Base-by-base conservation (phyloP, 2,329 filamentous ascomycete genomes). In the Ceratocystis cubensis region DNA sequence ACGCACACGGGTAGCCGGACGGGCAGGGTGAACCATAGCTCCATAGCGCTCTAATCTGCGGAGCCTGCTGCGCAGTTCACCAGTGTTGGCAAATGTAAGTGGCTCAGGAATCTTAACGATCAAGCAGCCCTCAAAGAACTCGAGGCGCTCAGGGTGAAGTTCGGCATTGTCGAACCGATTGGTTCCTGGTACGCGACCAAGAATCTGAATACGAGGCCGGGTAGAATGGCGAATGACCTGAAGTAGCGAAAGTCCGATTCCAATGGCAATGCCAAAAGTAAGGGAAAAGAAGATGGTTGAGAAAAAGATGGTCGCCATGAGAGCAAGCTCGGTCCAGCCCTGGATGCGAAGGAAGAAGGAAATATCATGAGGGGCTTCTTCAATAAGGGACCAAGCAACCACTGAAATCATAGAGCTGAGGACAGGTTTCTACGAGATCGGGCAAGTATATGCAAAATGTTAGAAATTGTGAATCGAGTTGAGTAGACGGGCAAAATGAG, bases 51-150 rank as follows among this genome's bases (percentile, higher is more conserved):
- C 94, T 1, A 99, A 80, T 5, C 94, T 81, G 5, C 88, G 82
- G 10, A 99, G 80, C 3, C 94, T 83, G 64, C 87, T 88, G 75
- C 95, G 96, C 57, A 99, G 79, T 71, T 94, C 89, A 61, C 92
- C 94, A 0, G 94, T 97, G 74, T 99, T 99, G 73, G 93, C 93
- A 74, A 99, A 99, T 0, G 93, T 97, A 63, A 99, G 79, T 0
- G 94, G 94, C 73, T 99, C 94, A 0, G 94, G 93, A 66, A 99
- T 97, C 79, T 97, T 97, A 72, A 97, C 91, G 68, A 99, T 96
- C 8, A 99, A 79, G 69, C 89, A 95, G 17, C 93, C 90, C 70
- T 96, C 92, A 65, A 96, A 83, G 72, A 96, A 92, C 74, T 97
- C 93, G 2, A 97, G 80, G 33, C 82, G 81, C 57, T 88, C 85